Percentiles rank a stretch among this genome's conserved stretches.
These are phyloP conservation scores for Monosporascus sp. DNA, from an alignment of 2,329 filamentous ascomycete species.

Conservation along the genomic window DNA sequence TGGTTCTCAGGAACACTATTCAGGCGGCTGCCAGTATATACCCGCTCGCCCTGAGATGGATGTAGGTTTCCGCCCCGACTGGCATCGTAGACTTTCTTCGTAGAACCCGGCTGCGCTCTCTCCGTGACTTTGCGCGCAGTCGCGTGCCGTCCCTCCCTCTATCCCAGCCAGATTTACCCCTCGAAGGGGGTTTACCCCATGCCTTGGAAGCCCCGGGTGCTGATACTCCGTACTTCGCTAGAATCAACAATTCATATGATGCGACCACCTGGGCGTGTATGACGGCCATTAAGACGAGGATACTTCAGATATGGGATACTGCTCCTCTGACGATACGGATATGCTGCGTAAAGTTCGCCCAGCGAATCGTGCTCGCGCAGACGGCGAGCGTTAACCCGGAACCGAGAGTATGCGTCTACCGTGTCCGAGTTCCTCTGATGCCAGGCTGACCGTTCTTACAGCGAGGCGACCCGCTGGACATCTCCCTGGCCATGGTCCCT, in stretches of 20 bases:
- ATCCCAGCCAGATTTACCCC: conserved; percentile 1
- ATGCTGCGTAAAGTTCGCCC: conserved; percentile 96
- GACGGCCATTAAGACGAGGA: conserved; percentile 80
- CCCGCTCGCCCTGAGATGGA: conserved; percentile 84
- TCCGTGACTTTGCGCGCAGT: conserved; percentile 16
- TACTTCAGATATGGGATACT: conserved; percentile 82
- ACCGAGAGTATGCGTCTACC: conserved; percentile 59
- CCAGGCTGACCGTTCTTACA: conserved; percentile 24
- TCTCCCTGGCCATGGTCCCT: conserved; percentile 81
- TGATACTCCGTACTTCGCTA: conserved; percentile 38
- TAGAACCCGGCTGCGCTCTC: conserved; percentile 17
- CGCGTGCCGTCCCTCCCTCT: conserved; percentile 6
- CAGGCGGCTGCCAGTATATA: conserved; percentile 91
- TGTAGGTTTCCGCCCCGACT: conserved; percentile 58
- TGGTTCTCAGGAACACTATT: conserved; percentile 79
- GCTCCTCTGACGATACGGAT: conserved; percentile 72
- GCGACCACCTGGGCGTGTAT: conserved; percentile 81
- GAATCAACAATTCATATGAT: conserved; percentile 83
- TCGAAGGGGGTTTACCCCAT: not conserved
- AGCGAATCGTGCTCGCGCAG: conserved; percentile 87
- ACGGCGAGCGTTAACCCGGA: conserved; percentile 79
- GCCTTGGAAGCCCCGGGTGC: conserved; percentile 7
- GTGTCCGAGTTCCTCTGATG: conserved; percentile 4
- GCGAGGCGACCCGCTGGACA: conserved; percentile 56
- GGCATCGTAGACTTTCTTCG: conserved; percentile 23